Conservation (phyloP, 257 asterid species). For the Thymus quinquecostatus region DNA sequence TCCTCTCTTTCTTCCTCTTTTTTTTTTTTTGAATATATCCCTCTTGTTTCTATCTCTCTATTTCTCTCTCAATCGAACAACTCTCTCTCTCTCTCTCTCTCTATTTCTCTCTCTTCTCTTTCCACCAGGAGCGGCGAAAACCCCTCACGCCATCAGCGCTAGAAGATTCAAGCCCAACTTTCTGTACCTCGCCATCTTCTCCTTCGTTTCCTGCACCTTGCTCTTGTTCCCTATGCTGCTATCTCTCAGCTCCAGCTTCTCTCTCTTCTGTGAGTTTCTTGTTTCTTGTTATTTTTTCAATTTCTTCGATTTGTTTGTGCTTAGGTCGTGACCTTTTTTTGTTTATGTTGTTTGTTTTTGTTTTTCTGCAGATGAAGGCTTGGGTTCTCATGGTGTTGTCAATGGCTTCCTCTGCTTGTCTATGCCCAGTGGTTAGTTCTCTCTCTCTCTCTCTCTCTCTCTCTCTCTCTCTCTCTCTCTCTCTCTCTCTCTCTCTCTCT, state of each 20-base stretch:
- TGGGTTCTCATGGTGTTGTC: conserved; percentile 32
- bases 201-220: conserved; percentile 59
- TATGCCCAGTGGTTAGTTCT: conserved; percentile 66
- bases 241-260: conserved; percentile 47
- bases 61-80: too few species aligned
- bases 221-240: conserved; percentile 54
- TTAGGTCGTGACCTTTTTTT: conserved; percentile 2
- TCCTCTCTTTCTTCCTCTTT: too few species aligned
- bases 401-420: conserved; percentile 56
- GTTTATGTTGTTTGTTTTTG: background rate
- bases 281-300: background rate
- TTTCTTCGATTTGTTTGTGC: conserved; percentile 17
- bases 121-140: conserved; percentile 31
- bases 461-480: background rate
- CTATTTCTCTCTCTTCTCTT: too few species aligned
- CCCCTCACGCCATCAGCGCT: conserved; percentile 29
- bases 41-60: too few species aligned
- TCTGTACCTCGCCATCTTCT: conserved; percentile 46
- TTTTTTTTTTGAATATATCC: too few species aligned
- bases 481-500: too few species aligned
- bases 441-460: conserved; percentile 4
- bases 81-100: too few species aligned
- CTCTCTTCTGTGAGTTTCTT: conserved; percentile 63
- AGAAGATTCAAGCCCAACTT: conserved; percentile 63
- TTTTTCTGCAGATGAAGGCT: conserved; percentile 52